A percentile compares a stretch with the other conserved stretches of the same genome.
Conservation (phyloP, 2,329 filamentous ascomycete genomes). For the Botrytis pseudocinerea region DNA sequence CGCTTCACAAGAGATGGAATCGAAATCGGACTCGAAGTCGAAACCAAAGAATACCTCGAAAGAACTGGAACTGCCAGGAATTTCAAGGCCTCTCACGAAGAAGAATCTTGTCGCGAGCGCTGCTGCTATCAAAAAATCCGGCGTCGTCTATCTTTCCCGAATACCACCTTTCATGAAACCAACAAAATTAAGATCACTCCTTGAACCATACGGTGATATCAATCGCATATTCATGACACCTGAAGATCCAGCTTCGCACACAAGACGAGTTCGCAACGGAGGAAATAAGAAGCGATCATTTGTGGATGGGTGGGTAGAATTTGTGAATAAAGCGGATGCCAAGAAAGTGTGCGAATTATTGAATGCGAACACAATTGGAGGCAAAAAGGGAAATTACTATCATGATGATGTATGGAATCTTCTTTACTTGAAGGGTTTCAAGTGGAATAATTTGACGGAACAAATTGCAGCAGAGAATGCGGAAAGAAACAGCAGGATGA, state of each 20-base stretch:
- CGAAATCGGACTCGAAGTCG: background rate
- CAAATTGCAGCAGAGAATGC: conserved; percentile 82
- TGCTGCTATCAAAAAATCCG: conserved; percentile 68
- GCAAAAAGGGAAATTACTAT: conserved; percentile 82
- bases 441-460: conserved; percentile 73
- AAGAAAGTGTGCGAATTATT: conserved; percentile 74
- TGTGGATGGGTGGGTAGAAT: conserved; percentile 86
- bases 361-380: conserved; percentile 76
- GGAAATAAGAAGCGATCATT: conserved; percentile 84
- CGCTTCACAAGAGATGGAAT: conserved; percentile 23
- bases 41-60: conserved; percentile 37
- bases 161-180: conserved; percentile 90
- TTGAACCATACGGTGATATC: conserved; percentile 72
- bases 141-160: conserved; percentile 80
- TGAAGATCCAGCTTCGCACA: conserved; percentile 67
- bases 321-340: conserved; percentile 71
- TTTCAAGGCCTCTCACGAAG: conserved; percentile 58
- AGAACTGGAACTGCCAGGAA: conserved; percentile 47
- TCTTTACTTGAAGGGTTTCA: conserved; percentile 79
- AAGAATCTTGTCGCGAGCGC: conserved; percentile 68
- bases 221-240: conserved; percentile 79
- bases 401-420: conserved; percentile 86
- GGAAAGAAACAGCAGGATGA: conserved; percentile 71
- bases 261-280: conserved; percentile 66
- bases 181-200: conserved; percentile 70